Percentiles rank a stretch among this genome's conserved stretches.
phyloP scores from a whole-genome alignment of 2,329 filamentous ascomycete species.

The Emergomyces pasteurianus region DNA sequence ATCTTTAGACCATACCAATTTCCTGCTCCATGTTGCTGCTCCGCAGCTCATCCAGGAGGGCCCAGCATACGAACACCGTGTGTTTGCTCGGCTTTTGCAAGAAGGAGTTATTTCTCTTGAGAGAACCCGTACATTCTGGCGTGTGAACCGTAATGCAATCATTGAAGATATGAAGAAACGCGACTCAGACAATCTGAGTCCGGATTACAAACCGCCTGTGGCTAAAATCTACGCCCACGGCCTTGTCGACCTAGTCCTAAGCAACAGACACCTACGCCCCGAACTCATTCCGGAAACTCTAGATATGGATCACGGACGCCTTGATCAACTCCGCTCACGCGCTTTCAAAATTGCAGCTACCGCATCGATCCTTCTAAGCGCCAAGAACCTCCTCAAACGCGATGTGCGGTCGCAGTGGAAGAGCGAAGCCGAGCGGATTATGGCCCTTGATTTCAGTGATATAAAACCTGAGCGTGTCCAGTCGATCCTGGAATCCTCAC shows the following conservation, averaged over 20 bases:
- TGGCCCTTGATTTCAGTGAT: conserved; percentile 37
- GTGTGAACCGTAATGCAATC: conserved; percentile 25
- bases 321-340: conserved; percentile 42
- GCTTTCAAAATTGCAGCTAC: conserved; percentile 48
- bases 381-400: conserved; percentile 54
- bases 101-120: conserved; percentile 40
- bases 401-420: conserved; percentile 55
- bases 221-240: conserved; percentile 46
- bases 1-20: conserved; percentile 54
- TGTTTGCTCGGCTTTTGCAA: conserved; percentile 45
- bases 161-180: conserved; percentile 41
- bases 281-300: conserved; percentile 49
- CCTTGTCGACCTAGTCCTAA: conserved; percentile 46
- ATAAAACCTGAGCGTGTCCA: conserved; percentile 31
- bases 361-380: conserved; percentile 50
- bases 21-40: conserved; percentile 49
- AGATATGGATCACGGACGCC: conserved; percentile 42
- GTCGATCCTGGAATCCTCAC: conserved; percentile 36
- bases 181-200: conserved; percentile 27
- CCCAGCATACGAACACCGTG: conserved; percentile 48
- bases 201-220: conserved; percentile 22
- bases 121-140: conserved; percentile 45
- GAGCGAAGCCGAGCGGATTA: conserved; percentile 46
- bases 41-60: conserved; percentile 50
- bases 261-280: conserved; percentile 40